Percentiles rank a stretch among this genome's conserved stretches.
These are phyloP conservation scores for Leccinum subgranulosum DNA, from an alignment of 768 basidiomycete species.

Conservation along the genomic window DNA sequence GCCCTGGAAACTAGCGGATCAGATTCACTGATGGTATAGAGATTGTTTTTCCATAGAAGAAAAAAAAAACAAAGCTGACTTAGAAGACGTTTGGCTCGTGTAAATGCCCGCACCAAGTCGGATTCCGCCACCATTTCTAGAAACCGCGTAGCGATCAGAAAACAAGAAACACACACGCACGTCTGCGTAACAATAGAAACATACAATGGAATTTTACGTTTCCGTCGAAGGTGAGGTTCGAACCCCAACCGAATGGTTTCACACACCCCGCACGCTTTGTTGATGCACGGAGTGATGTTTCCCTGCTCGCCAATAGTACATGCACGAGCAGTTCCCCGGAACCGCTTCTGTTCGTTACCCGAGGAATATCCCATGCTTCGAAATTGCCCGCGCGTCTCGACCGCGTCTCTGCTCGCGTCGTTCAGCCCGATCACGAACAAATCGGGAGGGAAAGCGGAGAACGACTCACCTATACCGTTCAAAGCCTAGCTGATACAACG, in stretches of 20 bases:
- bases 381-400: slow-evolving; percentile 15
- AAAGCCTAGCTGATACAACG: slow-evolving; percentile 8
- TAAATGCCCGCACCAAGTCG: slow-evolving; percentile 28
- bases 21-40: background rate
- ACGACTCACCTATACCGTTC: slow-evolving; percentile 14
- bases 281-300: slow-evolving; percentile 14
- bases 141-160: slow-evolving; percentile 3
- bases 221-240: slow-evolving; percentile 18
- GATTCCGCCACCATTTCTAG: slow-evolving; percentile 15
- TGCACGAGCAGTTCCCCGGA: slow-evolving; percentile 20
- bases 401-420: slow-evolving; percentile 5
- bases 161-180: background rate
- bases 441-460: background rate
- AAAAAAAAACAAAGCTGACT: slow-evolving; percentile 9
- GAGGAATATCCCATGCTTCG: background rate
- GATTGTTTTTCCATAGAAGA: background rate
- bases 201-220: slow-evolving; percentile 11
- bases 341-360: slow-evolving; percentile 25
- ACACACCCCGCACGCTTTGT: slow-evolving; percentile 14
- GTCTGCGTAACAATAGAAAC: background rate
- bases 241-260: slow-evolving; percentile 24
- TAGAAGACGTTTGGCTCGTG: slow-evolving; percentile 20
- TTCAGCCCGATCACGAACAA: background rate
- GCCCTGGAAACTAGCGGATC: slow-evolving; percentile 14
- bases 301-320: slow-evolving; percentile 22